phyloP scores from a whole-genome alignment of 2,329 filamentous ascomycete species.

The Pseudogymnoascus sp. region DNA sequence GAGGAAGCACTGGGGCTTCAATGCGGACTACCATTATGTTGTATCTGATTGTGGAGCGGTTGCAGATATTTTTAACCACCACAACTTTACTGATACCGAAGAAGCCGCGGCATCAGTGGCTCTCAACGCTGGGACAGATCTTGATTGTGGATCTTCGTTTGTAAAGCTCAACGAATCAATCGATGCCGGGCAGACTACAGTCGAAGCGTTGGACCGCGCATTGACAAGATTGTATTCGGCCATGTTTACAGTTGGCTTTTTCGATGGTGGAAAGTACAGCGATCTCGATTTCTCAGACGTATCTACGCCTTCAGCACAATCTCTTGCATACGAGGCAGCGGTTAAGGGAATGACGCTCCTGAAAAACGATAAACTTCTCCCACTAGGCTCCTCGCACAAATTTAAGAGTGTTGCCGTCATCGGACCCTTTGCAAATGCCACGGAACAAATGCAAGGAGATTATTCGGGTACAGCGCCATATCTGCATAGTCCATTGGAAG shows the following conservation, averaged over 20 bases:
- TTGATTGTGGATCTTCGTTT: neutral
- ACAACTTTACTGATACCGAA: neutral
- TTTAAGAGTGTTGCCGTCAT: slow-evolving; percentile 19
- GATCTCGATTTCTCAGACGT: slow-evolving; percentile 41
- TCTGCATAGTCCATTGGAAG: slow-evolving; percentile 32
- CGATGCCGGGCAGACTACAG: slow-evolving; percentile 34
- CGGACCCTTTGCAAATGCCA: slow-evolving; percentile 20
- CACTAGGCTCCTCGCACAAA: slow-evolving; percentile 11
- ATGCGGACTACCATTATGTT: slow-evolving; percentile 52
- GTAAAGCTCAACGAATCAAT: slow-evolving; percentile 14
- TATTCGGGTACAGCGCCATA: slow-evolving; percentile 21
- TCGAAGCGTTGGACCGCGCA: slow-evolving; percentile 40
- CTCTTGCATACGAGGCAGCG: slow-evolving; percentile 20
- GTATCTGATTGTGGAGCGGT: slow-evolving; percentile 60
- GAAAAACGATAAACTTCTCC: slow-evolving; percentile 22
- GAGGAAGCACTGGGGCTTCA: slow-evolving; percentile 59
- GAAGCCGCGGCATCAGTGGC: neutral
- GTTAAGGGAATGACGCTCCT: slow-evolving; percentile 22
- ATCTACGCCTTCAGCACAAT: slow-evolving; percentile 15
- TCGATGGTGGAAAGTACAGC: slow-evolving; percentile 46
- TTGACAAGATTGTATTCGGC: slow-evolving; percentile 46
- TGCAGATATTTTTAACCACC: slow-evolving; percentile 37
- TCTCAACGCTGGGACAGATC: slow-evolving; percentile 2
- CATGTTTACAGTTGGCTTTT: slow-evolving; percentile 50
- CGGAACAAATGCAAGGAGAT: slow-evolving; percentile 22